Percentiles rank a stretch among this genome's conserved stretches.
Evolutionary conservation across 768 basidiomycete genomes (phyloP).

Genomic region (Panaeolus papilionaceus): DNA sequence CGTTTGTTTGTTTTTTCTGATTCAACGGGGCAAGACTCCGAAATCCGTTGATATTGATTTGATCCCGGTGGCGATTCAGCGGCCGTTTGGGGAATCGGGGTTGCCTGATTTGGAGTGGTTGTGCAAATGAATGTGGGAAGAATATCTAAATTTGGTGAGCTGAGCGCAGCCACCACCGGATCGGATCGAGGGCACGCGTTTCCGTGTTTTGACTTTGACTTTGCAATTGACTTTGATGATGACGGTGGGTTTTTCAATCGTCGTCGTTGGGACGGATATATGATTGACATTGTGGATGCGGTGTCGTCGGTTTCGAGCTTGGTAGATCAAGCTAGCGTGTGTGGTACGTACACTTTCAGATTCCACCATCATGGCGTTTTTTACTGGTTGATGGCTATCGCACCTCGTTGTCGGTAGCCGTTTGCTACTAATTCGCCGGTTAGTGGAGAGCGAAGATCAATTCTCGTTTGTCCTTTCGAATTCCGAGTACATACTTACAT

Average conservation of each 20-base stretch:
- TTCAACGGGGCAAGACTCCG: not conserved
- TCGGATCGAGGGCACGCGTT: not conserved
- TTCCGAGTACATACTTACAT: no score
- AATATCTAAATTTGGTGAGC: no score
- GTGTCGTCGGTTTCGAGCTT: no score
- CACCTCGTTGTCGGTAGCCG: slow-evolving; percentile 3
- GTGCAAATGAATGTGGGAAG: slow-evolving; percentile 3
- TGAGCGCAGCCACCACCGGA: not conserved
- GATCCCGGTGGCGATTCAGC: slow-evolving; percentile 8
- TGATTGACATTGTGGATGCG: no score
- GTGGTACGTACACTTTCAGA: no score
- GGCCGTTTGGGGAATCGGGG: slow-evolving; percentile 6
- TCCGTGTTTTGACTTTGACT: not conserved
- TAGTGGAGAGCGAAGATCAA: not conserved
- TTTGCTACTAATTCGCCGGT: slow-evolving; percentile 6
- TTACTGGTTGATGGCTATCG: not conserved
- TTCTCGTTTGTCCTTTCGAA: not conserved
- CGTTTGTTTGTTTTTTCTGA: not conserved
- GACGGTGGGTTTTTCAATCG: no score
- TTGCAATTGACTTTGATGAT: no score
- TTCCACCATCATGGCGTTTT: not conserved
- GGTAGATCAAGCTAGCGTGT: no score
- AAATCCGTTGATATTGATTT: not conserved
- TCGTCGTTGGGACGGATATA: no score
- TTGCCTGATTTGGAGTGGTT: not conserved